A percentile compares a stretch with the other conserved stretches of the same genome.
Conservation (phyloP, 2,329 filamentous ascomycete genomes). For the Cladosporium sp. region DNA sequence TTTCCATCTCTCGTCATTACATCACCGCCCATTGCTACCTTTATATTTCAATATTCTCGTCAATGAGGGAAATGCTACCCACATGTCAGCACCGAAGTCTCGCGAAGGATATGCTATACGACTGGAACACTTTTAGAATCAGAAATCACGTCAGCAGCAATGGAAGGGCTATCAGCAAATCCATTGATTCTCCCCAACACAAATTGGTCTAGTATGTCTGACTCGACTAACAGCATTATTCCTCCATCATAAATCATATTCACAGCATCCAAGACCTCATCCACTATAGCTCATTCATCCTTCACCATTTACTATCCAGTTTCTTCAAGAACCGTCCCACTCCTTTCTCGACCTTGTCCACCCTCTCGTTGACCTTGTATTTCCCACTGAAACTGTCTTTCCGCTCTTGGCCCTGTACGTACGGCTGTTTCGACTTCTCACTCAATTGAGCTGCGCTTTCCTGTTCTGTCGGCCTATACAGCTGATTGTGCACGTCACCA, state of each 20-base stretch:
- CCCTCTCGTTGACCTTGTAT: slow-evolving; percentile 56
- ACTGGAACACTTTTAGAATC: too few relatives aligned
- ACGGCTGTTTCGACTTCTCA: background rate
- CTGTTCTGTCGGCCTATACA: slow-evolving; percentile 62
- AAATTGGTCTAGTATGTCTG: too few relatives aligned
- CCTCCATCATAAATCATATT: too few relatives aligned
- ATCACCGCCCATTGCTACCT: background rate
- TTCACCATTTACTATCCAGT: slow-evolving; percentile 53
- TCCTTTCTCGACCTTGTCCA: slow-evolving; percentile 64
- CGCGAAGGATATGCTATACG: too few relatives aligned
- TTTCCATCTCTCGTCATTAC: background rate
- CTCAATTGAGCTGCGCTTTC: background rate
- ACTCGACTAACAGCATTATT: too few relatives aligned
- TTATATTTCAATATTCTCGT: background rate
- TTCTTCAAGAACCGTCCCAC: slow-evolving; percentile 70
- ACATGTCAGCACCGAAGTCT: too few relatives aligned
- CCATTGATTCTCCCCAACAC: too few relatives aligned
- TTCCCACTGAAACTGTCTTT: slow-evolving; percentile 14
- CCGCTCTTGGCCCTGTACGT: background rate
- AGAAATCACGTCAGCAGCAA: too few relatives aligned
- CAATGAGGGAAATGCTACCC: too few relatives aligned
- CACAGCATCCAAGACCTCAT: too few relatives aligned
- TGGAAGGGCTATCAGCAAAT: too few relatives aligned
- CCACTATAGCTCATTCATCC: background rate
- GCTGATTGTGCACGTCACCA: slow-evolving; percentile 58